Conservation (phyloP, 305 asterid genomes). For the Solanum aculeatissimum region DNA sequence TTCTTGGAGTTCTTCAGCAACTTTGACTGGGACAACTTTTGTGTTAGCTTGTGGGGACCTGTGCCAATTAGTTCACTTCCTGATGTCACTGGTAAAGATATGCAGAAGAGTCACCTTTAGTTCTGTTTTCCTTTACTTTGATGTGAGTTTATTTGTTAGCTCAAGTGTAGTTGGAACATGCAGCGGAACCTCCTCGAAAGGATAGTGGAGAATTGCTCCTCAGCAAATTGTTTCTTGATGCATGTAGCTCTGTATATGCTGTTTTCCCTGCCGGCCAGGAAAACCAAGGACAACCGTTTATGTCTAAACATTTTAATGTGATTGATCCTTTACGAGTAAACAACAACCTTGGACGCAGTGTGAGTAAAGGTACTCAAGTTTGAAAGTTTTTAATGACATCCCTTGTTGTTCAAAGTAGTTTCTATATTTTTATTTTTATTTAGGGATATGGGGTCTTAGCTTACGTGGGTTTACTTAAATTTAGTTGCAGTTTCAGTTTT, state of each 20-base stretch:
- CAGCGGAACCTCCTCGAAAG: conserved; percentile 87
- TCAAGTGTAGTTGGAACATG: conserved; percentile 7
- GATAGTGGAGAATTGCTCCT: conserved; percentile 66
- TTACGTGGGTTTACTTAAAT: background rate
- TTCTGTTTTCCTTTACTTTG: background rate
- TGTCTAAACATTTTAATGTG: conserved; percentile 73
- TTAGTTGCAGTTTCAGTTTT: background rate
- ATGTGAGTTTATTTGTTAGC: background rate
- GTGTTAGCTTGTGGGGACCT: conserved; percentile 97
- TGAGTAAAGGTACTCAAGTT: conserved; percentile 64
- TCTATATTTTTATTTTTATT: background rate
- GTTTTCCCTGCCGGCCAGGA: conserved; percentile 73
- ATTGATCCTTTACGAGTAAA: conserved; percentile 84
- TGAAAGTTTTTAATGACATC: background rate
- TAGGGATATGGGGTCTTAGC: background rate
- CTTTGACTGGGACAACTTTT: conserved; percentile 88
- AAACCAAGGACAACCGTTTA: conserved; percentile 63
- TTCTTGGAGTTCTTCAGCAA: conserved; percentile 85
- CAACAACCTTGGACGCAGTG: conserved; percentile 99
- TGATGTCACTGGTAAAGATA: conserved; percentile 57
- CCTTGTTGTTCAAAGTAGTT: background rate
- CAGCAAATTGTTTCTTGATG: conserved; percentile 74
- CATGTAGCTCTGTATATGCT: conserved; percentile 77
- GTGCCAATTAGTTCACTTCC: conserved; percentile 76
- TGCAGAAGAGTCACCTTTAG: background rate